phyloP scores from a whole-genome alignment of 2,329 filamentous ascomycete genomes.

The Hypoxylon sp. region DNA sequence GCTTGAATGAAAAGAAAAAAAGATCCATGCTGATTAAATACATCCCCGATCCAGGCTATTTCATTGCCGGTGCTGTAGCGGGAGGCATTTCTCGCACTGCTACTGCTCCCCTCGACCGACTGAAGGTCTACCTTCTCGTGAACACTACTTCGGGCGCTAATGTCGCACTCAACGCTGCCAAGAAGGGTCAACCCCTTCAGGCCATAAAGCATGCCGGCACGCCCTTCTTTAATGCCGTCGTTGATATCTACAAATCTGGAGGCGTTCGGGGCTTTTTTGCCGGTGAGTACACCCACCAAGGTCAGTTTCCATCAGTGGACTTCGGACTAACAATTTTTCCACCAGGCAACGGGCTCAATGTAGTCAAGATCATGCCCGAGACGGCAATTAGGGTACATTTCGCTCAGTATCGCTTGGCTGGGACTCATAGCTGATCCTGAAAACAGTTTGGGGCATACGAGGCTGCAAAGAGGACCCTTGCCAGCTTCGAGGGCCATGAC shows the following conservation, averaged over 20 bases:
- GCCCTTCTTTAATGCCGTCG: constrained; percentile 76
- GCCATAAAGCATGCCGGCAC: constrained; percentile 71
- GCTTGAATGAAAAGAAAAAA: constrained; percentile 48
- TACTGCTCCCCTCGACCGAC: constrained; percentile 92
- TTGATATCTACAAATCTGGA: constrained; percentile 83
- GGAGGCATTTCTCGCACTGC: constrained; percentile 94
- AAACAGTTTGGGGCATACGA: constrained; percentile 88
- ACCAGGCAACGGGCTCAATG: constrained; percentile 91
- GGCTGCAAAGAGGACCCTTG: constrained; percentile 87
- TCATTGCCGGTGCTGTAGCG: constrained; percentile 91
- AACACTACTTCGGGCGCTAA: constrained; percentile 73
- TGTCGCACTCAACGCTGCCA: constrained; percentile 69
- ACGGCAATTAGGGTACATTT: constrained; percentile 81
- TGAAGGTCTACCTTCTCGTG: constrained; percentile 97
- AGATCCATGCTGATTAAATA: constrained; percentile 68
- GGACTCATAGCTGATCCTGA: constrained; percentile 25
- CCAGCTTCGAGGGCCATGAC: constrained; percentile 85
- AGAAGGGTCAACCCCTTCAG: constrained; percentile 70
- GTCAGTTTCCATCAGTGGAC: background rate
- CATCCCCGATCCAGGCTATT: constrained; percentile 94
- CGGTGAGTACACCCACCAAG: constrained; percentile 63
- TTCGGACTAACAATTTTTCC: constrained; percentile 15
- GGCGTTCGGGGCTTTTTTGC: constrained; percentile 91
- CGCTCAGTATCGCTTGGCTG: background rate
- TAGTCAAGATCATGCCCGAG: constrained; percentile 98